phyloP scores from a whole-genome alignment of 2,329 filamentous ascomycete genomes.

The Thelonectria blattea region DNA sequence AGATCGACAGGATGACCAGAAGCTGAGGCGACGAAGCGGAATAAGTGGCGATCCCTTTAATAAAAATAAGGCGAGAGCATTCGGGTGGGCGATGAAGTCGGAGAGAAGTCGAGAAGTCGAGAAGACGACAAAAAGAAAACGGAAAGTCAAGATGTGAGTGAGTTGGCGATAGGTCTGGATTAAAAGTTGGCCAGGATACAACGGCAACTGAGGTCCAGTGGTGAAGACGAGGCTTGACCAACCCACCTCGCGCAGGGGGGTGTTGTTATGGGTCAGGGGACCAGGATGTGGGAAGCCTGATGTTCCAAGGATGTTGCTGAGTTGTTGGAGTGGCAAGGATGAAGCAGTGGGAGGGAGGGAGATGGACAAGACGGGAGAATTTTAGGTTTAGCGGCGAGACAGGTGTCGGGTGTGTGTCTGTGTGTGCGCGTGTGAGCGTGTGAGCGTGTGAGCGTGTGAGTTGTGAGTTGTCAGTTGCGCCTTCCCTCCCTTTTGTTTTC shows the following conservation, averaged over 20 bases:
- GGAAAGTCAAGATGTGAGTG: conserved; percentile 19
- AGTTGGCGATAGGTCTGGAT: conserved; percentile 30
- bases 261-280: conserved; percentile 24
- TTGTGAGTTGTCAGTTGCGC: neutral
- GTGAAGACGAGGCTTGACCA: conserved; percentile 37
- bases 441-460: neutral
- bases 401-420: neutral
- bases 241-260: conserved; percentile 25
- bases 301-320: conserved; percentile 1
- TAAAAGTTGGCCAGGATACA: conserved; percentile 38
- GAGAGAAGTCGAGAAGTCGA: neutral
- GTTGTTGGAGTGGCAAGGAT: neutral
- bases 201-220: conserved; percentile 34
- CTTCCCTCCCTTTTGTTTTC: neutral
- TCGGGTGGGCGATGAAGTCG: conserved; percentile 32
- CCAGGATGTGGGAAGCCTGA: conserved; percentile 21
- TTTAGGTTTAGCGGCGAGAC: neutral
- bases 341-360: neutral
- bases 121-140: conserved; percentile 23
- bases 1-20: conserved; percentile 23
- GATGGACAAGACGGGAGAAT: neutral
- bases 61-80: conserved; percentile 18
- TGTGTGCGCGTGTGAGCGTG: neutral
- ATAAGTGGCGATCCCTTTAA: conserved; percentile 7
- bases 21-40: conserved; percentile 17